These are phyloP conservation scores for Gautieria morchelliformis DNA, from an alignment of 768 basidiomycete genomes.

Conservation along the genomic window DNA sequence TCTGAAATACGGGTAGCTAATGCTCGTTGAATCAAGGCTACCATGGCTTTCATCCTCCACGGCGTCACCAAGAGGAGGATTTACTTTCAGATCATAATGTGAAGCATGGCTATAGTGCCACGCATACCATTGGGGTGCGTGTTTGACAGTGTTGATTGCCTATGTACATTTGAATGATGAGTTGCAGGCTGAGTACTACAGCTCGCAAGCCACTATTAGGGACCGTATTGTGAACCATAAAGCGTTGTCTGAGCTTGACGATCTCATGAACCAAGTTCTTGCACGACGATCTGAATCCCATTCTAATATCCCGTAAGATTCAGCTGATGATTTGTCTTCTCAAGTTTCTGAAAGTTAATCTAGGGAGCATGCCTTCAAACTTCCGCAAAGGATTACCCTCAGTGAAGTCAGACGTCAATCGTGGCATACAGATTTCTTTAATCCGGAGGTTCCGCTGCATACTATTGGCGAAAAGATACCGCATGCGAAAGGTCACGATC, in stretches of 20 bases:
- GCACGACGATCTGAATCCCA: conserved; percentile 46
- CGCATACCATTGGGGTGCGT: conserved; percentile 49
- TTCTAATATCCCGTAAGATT: conserved; percentile 54
- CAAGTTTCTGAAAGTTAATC: background rate
- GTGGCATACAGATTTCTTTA: conserved; percentile 79
- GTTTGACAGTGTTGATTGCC: background rate
- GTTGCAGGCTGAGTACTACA: conserved; percentile 52
- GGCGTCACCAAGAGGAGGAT: conserved; percentile 68
- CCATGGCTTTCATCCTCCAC: conserved; percentile 67
- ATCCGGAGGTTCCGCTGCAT: conserved; percentile 68
- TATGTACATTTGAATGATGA: conserved; percentile 1
- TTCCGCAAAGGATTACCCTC: conserved; percentile 74
- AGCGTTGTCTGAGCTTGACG: conserved; percentile 53
- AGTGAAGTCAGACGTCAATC: conserved; percentile 70
- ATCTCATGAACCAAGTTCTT: conserved; percentile 71
- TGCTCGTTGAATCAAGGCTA: conserved; percentile 40
- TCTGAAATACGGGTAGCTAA: background rate
- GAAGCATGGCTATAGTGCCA: conserved; percentile 52
- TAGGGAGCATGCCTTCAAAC: conserved; percentile 62
- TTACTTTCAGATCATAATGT: conserved; percentile 53
- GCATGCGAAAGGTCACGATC: conserved; percentile 77
- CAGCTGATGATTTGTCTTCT: background rate
- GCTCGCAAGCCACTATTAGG: conserved; percentile 44
- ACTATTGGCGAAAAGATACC: conserved; percentile 81
- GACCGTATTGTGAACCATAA: conserved; percentile 40